These are phyloP conservation scores for Vigna mungo DNA, from an alignment of 306 rosid species.

Conservation along the genomic window DNA sequence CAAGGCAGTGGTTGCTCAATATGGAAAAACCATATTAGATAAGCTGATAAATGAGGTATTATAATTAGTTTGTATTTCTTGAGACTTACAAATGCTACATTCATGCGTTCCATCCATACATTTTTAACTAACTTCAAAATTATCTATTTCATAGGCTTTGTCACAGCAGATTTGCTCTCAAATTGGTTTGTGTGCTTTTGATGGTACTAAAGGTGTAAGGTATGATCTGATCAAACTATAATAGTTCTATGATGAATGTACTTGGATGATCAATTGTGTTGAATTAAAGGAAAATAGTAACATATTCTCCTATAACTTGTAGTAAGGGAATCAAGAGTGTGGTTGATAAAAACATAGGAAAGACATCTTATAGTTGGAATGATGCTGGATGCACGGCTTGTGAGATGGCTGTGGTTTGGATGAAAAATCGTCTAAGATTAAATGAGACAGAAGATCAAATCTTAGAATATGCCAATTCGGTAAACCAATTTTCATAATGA, in stretches of 20 bases:
- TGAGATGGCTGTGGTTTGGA: constrained; percentile 76
- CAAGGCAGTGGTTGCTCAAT: constrained; percentile 45
- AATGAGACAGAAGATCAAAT: constrained; percentile 63
- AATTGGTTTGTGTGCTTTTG: constrained; percentile 52
- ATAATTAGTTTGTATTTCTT: background rate
- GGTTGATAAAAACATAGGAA: constrained; percentile 52
- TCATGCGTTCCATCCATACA: background rate
- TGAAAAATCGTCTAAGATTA: constrained; percentile 26
- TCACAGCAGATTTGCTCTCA: constrained; percentile 54
- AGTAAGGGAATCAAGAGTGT: constrained; percentile 64
- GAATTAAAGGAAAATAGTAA: background rate
- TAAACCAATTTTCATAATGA: constrained; percentile 23
- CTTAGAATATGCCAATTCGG: constrained; percentile 62
- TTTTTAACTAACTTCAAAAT: constrained; percentile 8
- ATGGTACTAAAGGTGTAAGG: constrained; percentile 47
- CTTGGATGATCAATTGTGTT: background rate
- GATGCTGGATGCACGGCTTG: constrained; percentile 74
- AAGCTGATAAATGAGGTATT: constrained; percentile 42
- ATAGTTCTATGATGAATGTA: background rate
- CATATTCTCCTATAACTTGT: constrained; percentile 21
- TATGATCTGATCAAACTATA: constrained; percentile 40
- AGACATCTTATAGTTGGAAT: constrained; percentile 43
- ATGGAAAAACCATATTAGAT: constrained; percentile 52
- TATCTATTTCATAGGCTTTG: constrained; percentile 38
- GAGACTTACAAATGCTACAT: background rate